These are phyloP conservation scores for Psilocybe mexicana DNA, from an alignment of 1,284 basidiomycete species.

Conservation along the genomic window DNA sequence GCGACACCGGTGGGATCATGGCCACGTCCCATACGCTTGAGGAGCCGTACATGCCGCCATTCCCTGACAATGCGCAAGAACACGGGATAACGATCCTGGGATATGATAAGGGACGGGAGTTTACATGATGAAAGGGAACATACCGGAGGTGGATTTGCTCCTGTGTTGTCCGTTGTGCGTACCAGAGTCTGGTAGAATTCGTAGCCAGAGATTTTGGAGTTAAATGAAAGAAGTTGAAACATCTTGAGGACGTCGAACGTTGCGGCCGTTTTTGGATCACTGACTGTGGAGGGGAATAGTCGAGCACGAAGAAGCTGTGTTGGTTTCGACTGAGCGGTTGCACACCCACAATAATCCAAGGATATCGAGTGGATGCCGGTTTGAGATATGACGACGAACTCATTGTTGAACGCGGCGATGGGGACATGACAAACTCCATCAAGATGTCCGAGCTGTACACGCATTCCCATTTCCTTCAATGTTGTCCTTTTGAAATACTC, in stretches of 20 bases:
- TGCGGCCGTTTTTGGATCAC: conserved; percentile 20
- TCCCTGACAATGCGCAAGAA: conserved; percentile 28
- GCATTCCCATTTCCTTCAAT: conserved; percentile 7
- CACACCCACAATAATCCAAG: conserved; percentile 24
- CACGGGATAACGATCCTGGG: conserved; percentile 27
- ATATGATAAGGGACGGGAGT: neutral
- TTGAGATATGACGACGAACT: conserved; percentile 19
- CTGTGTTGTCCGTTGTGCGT: neutral
- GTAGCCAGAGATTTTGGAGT: conserved; percentile 17
- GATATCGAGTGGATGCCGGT: conserved; percentile 21
- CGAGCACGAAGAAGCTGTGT: conserved; percentile 25
- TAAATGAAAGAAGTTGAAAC: conserved; percentile 27
- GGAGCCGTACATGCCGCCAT: conserved; percentile 30
- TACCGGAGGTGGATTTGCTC: neutral
- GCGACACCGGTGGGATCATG: conserved; percentile 23
- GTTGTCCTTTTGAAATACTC: conserved; percentile 4
- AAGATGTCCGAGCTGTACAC: conserved; percentile 12
- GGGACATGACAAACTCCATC: neutral
- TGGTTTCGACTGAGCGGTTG: neutral
- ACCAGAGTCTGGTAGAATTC: conserved; percentile 2
- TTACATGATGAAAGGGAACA: neutral
- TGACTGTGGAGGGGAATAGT: conserved; percentile 24
- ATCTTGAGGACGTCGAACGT: conserved; percentile 21
- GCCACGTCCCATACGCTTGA: conserved; percentile 32
- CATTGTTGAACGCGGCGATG: neutral